Evolutionary conservation across 2,329 filamentous ascomycete species (phyloP), one percentile per base, ranked within the genome.

Genomic region (Sporothrix dimorphospora): DNA sequence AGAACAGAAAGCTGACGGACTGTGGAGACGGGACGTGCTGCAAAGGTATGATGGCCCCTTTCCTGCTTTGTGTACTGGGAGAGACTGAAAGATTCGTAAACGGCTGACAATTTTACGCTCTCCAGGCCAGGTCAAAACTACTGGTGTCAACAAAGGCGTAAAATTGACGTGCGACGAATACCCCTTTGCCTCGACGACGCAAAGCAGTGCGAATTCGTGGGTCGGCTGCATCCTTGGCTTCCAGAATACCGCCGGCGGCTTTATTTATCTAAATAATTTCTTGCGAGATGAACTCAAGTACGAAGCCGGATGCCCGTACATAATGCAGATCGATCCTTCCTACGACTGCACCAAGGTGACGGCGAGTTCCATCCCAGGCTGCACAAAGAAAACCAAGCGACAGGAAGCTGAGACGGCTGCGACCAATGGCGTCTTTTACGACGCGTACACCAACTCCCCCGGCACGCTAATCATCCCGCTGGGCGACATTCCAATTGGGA

Each of bases 181-280:
- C 27, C 65, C 65, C 19, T 38, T 38, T 40, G 65, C 65, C 19
- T 68, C 65, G 65, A 53, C 45, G 45, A 34, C 24, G 65, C 45
- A 68, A 24, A 68, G 65, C 65, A 68, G 47, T 27, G 12, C 27
- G 6, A 40, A 51, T 7, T 38, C 65, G 24, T 53, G 47, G 45
- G 47, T 68, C 30, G 65, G 65, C 65, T 68, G 65, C 45, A 68
- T 68, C 47, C 19, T 68, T 24, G 65, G 30, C 30, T 53, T 53
- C 45, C 65, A 68, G 45, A 68, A 68, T 27, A 68, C 65, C 6
- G 65, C 65, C 19, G 65, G 65, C 65, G 65, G 65, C 27, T 49
- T 38, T 34, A 6, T 34, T 3, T 68, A 68, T 40, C 65, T 68
- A 45, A 61, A 61, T 0, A 40, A 61, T 19, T 61, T 61, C 9